Percentiles rank a stretch among this genome's conserved stretches.
Conservation (phyloP, 768 basidiomycete genomes). For the Hypholoma fasciculare region DNA sequence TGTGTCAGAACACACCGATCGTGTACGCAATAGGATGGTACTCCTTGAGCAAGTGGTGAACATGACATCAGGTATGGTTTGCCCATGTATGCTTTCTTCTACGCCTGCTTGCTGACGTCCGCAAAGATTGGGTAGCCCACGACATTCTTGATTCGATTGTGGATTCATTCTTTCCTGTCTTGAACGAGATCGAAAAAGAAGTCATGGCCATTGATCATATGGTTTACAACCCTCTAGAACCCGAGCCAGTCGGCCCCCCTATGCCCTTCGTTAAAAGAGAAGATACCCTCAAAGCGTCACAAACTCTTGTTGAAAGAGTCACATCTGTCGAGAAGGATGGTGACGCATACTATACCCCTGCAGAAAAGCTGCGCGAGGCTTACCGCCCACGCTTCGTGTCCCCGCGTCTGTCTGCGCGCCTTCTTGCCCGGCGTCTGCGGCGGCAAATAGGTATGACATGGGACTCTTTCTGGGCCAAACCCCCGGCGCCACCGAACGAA, state of each 20-base stretch:
- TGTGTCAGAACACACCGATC: slow-evolving; percentile 80
- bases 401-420: slow-evolving; percentile 32
- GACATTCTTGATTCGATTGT: slow-evolving; percentile 91
- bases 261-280: background rate
- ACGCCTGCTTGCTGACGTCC: background rate
- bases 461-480: slow-evolving; percentile 15
- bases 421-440: slow-evolving; percentile 35
- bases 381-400: slow-evolving; percentile 32
- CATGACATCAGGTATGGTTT: slow-evolving; percentile 64
- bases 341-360: slow-evolving; percentile 10
- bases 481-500: slow-evolving; percentile 25
- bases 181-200: slow-evolving; percentile 80
- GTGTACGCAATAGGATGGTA: slow-evolving; percentile 71
- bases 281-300: background rate
- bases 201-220: slow-evolving; percentile 75
- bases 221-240: slow-evolving; percentile 41
- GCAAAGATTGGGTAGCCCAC: slow-evolving; percentile 90
- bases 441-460: slow-evolving; percentile 29
- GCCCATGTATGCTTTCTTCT: too few species aligned
- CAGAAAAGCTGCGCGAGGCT: slow-evolving; percentile 21
- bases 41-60: slow-evolving; percentile 59
- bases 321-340: background rate
- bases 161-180: slow-evolving; percentile 87
- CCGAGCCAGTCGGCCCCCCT: slow-evolving; percentile 1
- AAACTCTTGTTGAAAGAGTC: background rate